Base-by-base conservation (phyloP, 441 rosid genomes). In the Isatis lusitanica region DNA sequence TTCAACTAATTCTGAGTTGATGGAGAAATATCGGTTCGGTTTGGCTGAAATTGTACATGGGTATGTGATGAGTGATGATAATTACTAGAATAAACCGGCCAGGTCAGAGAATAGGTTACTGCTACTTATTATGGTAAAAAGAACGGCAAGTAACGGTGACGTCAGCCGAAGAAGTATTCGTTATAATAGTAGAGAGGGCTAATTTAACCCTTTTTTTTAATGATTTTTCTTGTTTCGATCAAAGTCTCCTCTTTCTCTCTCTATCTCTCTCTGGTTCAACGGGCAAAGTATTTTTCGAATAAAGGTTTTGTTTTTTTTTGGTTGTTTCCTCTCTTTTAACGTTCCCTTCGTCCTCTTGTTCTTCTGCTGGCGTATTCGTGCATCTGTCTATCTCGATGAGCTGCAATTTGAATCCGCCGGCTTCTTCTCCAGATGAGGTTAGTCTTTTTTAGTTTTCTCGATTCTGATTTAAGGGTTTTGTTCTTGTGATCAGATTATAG, bases 231-330 rank as follows among this genome's bases (percentile, higher is more conserved):
- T 24, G 33, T 51, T 11, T 61, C 68, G 60, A 71, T 65, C 63
- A 48, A 30, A 48, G 78, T 78, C 56, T 35, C 71, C 66, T 77
- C 63, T 76, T 43, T 63, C 60, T 72, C 70, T 78, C 67, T 76
- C 40, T 61, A 50, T 69, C 78, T 83, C 78, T 86, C 86, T 76
- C 78, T 69, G 76, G 65, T 84, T 88, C 94, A 89, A 89, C 97
- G 96, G 96, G 94, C 94, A 90, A 78, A 88, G 81, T 87, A 75
- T 84, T 84, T 84, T 85, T 75, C 86, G 84, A 82, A 87, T 72
- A 82, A 80, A 63, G 65, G 50, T 77, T 77, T 55, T 21, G 52
- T 55, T 70, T 68, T 6, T 56, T 52, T 53, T 33, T 7, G 6
- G 8, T 6, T 33, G 24, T 26, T n/a, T n/a, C n/a, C 28, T 66